Evolutionary conservation across 495 filamentous ascomycete genomes (phyloP).

Genomic region (Penicillium paradoxum): DNA sequence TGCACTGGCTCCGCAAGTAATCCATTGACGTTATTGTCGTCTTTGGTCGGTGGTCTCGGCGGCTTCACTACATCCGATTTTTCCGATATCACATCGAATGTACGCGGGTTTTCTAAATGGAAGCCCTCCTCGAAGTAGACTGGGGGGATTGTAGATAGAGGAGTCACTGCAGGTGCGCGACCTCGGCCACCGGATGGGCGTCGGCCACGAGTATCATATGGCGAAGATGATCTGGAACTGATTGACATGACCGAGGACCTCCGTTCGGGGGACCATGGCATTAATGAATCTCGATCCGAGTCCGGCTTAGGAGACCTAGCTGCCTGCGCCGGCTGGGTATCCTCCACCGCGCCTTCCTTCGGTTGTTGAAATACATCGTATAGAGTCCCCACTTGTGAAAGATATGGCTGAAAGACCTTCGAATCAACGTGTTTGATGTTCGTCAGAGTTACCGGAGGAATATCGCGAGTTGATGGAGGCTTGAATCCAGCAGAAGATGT

Average conservation of each 20-base stretch:
- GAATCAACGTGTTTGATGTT: constrained; percentile 81
- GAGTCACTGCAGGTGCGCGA: constrained; percentile 63
- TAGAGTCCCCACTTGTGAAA: constrained; percentile 72
- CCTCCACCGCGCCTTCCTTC: constrained; percentile 60
- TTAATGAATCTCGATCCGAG: constrained; percentile 30
- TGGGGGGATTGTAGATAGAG: constrained; percentile 82
- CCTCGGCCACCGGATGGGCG: constrained; percentile 33
- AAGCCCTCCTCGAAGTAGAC: constrained; percentile 97
- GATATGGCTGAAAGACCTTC: constrained; percentile 74
- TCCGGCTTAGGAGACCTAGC: constrained; percentile 33
- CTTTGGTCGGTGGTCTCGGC: constrained; percentile 48
- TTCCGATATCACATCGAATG: constrained; percentile 95
- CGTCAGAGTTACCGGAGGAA: constrained; percentile 87
- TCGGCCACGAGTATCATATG: constrained; percentile 35
- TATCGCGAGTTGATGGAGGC: constrained; percentile 84
- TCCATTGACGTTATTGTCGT: constrained; percentile 58
- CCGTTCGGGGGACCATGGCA: constrained; percentile 35
- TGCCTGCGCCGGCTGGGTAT: constrained; percentile 28
- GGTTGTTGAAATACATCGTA: constrained; percentile 80
- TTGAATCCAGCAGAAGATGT: constrained; percentile 65
- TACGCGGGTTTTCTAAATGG: constrained; percentile 91
- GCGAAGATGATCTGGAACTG: constrained; percentile 37
- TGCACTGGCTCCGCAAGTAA: constrained; percentile 48
- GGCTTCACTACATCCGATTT: constrained; percentile 85
- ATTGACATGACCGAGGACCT: constrained; percentile 35